phyloP scores from a whole-genome alignment of 106 monocot species.

The Dendrobium chrysotoxum region DNA sequence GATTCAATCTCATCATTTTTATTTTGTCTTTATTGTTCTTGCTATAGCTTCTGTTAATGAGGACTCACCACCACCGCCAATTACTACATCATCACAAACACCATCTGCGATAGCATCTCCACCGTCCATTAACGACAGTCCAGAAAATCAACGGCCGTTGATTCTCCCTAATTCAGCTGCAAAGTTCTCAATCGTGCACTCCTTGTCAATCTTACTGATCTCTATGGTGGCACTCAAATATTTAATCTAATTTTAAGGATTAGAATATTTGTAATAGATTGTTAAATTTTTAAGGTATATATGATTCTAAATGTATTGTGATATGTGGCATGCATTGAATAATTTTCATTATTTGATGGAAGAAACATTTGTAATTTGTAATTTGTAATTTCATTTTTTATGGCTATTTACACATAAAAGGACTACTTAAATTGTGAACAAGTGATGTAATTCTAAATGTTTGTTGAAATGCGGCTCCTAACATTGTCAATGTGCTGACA shows the following conservation, averaged over 20 bases:
- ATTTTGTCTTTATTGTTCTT: background rate
- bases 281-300: no score
- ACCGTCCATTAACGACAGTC: slow-evolving; percentile 11
- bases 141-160: slow-evolving; percentile 24
- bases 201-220: background rate
- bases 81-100: slow-evolving; percentile 6
- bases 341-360: no score
- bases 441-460: no score
- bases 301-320: no score
- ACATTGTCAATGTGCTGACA: no score
- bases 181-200: slow-evolving; percentile 16
- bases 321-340: no score
- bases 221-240: background rate
- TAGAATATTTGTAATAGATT: background rate
- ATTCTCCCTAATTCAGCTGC: slow-evolving; percentile 35
- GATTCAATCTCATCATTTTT: background rate
- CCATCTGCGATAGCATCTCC: slow-evolving; percentile 5
- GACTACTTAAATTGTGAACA: no score
- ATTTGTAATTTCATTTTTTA: no score
- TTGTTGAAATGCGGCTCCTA: no score
- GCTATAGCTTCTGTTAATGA: background rate
- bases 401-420: no score
- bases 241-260: background rate
- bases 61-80: slow-evolving; percentile 13
- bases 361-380: no score